A percentile compares a stretch with the other conserved stretches of the same genome.
Evolutionary conservation across 1,284 basidiomycete species (phyloP).

Genomic region (Tremellales sp.): DNA sequence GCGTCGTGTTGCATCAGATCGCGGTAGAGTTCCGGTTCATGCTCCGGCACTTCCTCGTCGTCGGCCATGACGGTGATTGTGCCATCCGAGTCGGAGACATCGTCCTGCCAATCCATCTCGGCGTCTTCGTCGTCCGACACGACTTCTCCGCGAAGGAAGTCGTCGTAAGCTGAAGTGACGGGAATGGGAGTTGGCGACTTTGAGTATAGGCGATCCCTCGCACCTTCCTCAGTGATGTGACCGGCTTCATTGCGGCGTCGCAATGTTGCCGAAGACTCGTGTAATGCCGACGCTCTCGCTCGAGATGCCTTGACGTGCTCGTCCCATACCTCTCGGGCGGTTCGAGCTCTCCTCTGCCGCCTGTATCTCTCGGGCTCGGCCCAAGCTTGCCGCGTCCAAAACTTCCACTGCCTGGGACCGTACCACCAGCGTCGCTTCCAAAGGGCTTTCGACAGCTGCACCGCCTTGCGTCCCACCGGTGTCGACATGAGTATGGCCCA

Average conservation of each 20-base stretch:
- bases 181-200: not conserved
- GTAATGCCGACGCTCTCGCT: no score
- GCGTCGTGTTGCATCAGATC: slow-evolving; percentile 21
- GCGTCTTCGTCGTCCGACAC: slow-evolving; percentile 4
- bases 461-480: slow-evolving; percentile 22
- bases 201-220: not conserved
- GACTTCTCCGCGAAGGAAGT: not conserved
- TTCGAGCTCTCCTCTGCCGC: not conserved
- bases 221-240: not conserved
- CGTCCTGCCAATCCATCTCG: not conserved
- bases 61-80: slow-evolving; percentile 30
- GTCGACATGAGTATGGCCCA: slow-evolving; percentile 25
- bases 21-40: slow-evolving; percentile 22
- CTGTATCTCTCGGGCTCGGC: slow-evolving; percentile 9
- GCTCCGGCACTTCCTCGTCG: slow-evolving; percentile 33
- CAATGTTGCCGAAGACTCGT: not conserved
- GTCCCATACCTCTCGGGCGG: not conserved
- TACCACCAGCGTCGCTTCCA: slow-evolving; percentile 43
- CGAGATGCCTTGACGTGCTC: not conserved
- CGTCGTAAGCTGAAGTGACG: slow-evolving; percentile 1
- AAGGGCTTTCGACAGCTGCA: slow-evolving; percentile 7
- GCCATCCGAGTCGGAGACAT: slow-evolving; percentile 12
- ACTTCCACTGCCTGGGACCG: slow-evolving; percentile 38
- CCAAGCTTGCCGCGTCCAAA: slow-evolving; percentile 41
- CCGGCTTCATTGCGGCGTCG: slow-evolving; percentile 3